Conservation (phyloP, 495 filamentous ascomycete species). For the Echria macrotheca region DNA sequence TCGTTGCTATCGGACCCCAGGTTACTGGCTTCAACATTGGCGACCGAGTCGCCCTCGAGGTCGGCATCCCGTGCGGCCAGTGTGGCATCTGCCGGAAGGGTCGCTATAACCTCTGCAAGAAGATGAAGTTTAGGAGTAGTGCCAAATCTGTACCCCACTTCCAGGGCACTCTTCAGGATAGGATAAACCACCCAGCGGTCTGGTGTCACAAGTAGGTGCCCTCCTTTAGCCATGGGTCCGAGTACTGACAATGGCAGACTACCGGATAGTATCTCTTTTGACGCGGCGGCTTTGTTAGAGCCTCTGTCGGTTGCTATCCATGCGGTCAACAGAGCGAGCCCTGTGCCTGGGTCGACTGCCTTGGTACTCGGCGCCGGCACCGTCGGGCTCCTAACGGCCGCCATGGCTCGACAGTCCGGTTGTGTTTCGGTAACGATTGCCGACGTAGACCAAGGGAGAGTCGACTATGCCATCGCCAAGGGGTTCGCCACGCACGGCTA, state of each 20-base stretch:
- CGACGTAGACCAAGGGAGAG: constrained; percentile 74
- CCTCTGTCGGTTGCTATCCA: constrained; percentile 84
- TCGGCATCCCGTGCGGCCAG: constrained; percentile 72
- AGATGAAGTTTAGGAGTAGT: constrained; percentile 75
- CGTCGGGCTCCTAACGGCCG: constrained; percentile 74
- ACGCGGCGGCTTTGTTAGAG: constrained; percentile 76
- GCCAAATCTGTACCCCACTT: constrained; percentile 80
- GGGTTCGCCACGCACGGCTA: constrained; percentile 66
- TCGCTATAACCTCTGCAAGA: constrained; percentile 83
- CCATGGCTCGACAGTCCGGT: constrained; percentile 62
- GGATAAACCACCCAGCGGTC: constrained; percentile 77
- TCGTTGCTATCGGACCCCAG: constrained; percentile 57
- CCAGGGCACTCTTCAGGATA: constrained; percentile 85
- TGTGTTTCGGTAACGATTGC: constrained; percentile 66
- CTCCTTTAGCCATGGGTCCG: not conserved
- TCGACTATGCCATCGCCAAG: constrained; percentile 67
- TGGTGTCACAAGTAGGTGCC: constrained; percentile 64
- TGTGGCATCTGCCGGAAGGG: constrained; percentile 70
- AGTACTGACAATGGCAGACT: constrained; percentile 43
- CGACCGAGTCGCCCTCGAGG: constrained; percentile 83
- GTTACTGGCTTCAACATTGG: constrained; percentile 53
- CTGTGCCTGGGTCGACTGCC: constrained; percentile 51
- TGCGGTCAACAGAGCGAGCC: constrained; percentile 59
- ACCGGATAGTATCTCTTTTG: constrained; percentile 64
- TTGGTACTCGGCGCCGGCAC: constrained; percentile 84